Evolutionary conservation across 2,329 filamentous ascomycete genomes (phyloP), one percentile per base, ranked within the genome.

Genomic region (Pleurostoma richardsiae): DNA sequence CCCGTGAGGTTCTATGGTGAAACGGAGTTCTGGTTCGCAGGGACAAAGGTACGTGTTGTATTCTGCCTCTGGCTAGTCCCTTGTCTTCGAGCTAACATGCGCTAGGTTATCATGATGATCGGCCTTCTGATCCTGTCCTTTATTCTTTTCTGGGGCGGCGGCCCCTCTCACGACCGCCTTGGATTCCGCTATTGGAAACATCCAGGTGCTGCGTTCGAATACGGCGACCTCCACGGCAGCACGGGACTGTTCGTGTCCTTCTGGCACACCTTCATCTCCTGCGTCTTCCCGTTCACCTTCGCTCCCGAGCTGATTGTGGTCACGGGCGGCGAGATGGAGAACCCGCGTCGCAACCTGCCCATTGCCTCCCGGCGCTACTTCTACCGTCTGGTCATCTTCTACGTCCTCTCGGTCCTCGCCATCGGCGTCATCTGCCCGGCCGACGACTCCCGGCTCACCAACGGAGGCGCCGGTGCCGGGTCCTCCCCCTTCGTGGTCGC

Each of bases 401-500:
- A 63, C 46, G 54, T 62, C 6, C 51, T 62, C 19, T 56, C 54
- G 42, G 54, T 57, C 41, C 49, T 60, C 27, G 54, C 55, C 5
- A 55, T 61, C 31, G 59, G 60, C 33, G 53, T 61, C 30, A 53
- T 62, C 43, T 64, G 66, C 31, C 62, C 65, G 3, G 67, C 62
- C 2, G 45, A 49, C 29, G 65, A 65, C 30, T 19, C 48, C 1
- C 55, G 59, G 8, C 61, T 69, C 2, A 56, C 64, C 11, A 54
- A 59, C 36, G 64, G 59, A 3, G 54, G 54, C 5, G 51, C 59
- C 2, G 61, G 61, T 27, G 61, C 64, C 6, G 64, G 60, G 0
- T 56, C 64, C 4, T 46, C 41, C 8, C 48, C 50, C 30, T 51
- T 50, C 56, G 83, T 88, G 49, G 79, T 88, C 53, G 78, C 79